Percentiles rank a stretch among this genome's conserved stretches.
Conservation (phyloP, 2,329 filamentous ascomycete species). For the Aspergillus sp. region DNA sequence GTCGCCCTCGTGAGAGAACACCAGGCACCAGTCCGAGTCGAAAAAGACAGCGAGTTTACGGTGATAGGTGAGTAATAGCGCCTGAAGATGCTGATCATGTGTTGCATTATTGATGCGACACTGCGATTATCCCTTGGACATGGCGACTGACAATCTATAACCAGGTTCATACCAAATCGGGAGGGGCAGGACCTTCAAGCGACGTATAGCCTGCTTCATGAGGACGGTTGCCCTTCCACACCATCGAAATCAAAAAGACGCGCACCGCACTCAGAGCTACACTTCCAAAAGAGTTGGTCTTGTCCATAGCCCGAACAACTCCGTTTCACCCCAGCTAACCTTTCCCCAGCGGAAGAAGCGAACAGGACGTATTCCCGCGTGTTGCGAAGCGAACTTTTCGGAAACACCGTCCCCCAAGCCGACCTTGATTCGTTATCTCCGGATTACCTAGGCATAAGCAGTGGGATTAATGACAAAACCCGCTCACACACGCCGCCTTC, state of each 20-base stretch:
- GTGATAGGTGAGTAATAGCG: conserved; percentile 52
- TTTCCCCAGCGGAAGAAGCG: conserved; percentile 73
- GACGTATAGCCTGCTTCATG: conserved; percentile 86
- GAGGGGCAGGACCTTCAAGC: conserved; percentile 90
- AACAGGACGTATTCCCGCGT: conserved; percentile 89
- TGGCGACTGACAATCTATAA: conserved; percentile 12
- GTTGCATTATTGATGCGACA: neutral
- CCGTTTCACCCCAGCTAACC: conserved; percentile 11
- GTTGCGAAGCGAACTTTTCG: conserved; percentile 87
- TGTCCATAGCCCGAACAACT: neutral
- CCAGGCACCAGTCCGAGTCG: conserved; percentile 65
- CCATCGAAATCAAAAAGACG: conserved; percentile 82
- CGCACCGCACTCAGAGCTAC: conserved; percentile 81
- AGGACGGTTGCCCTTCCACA: conserved; percentile 88
- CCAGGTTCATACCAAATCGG: conserved; percentile 90
- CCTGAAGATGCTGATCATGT: neutral
- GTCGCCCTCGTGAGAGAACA: conserved; percentile 59
- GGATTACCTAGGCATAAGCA: conserved; percentile 50
- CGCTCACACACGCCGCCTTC: conserved; percentile 79
- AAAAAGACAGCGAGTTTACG: conserved; percentile 66
- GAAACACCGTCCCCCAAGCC: conserved; percentile 79
- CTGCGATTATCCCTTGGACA: neutral
- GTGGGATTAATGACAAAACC: conserved; percentile 60
- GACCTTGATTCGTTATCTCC: conserved; percentile 63
- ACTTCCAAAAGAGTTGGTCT: conserved; percentile 83